phyloP scores from a whole-genome alignment of 2,329 filamentous ascomycete species.

The Colletotrichum scovillei region DNA sequence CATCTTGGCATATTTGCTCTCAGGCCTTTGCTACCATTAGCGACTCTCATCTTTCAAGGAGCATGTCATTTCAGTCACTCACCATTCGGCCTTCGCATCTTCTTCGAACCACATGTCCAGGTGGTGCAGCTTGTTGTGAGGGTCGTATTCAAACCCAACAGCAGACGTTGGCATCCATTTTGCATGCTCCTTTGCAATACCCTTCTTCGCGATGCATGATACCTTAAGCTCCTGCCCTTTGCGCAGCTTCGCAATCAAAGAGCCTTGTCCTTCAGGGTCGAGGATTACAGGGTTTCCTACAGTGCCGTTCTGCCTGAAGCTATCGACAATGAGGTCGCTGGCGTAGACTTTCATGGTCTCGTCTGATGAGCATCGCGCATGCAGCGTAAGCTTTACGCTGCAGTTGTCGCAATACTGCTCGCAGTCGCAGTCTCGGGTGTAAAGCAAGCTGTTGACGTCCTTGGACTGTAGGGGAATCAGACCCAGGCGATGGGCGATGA shows the following conservation, averaged over 20 bases:
- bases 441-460: constrained; percentile 83
- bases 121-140: constrained; percentile 94
- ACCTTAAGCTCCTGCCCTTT: constrained; percentile 91
- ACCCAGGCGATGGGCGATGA: constrained; percentile 91
- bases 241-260: constrained; percentile 89
- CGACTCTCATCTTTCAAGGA: not conserved
- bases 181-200: constrained; percentile 97
- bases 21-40: constrained; percentile 70
- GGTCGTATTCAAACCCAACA: constrained; percentile 97
- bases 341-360: constrained; percentile 96
- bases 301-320: constrained; percentile 76
- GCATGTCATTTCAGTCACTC: constrained; percentile 47
- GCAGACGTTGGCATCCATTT: constrained; percentile 97
- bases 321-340: constrained; percentile 82
- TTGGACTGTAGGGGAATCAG: constrained; percentile 89
- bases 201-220: constrained; percentile 95
- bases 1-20: constrained; percentile 81
- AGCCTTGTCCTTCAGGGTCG: constrained; percentile 83
- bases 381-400: constrained; percentile 84
- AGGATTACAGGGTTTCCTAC: constrained; percentile 86
- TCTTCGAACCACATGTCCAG: constrained; percentile 95
- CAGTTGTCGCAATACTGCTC: constrained; percentile 95
- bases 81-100: constrained; percentile 87
- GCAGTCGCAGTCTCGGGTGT: constrained; percentile 95
- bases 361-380: constrained; percentile 86